Evolutionary conservation across 2,329 filamentous ascomycete species (phyloP), one percentile per base, ranked within the genome.

Genomic region (Metarhizium anisopliae): DNA sequence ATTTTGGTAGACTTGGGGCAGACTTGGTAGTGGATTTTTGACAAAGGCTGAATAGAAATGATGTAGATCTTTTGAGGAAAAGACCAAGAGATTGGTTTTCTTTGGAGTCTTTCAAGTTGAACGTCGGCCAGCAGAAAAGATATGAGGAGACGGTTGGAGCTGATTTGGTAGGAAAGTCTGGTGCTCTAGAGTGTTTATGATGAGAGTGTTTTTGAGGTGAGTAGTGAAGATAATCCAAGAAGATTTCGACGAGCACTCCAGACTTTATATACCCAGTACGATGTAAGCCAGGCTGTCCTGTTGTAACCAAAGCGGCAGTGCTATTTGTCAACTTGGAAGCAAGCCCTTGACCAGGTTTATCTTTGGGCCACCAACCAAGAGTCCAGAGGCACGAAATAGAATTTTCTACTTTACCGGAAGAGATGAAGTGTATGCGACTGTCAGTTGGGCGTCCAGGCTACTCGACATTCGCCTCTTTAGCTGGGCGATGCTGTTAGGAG

Each of bases 1-100:
- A 72, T 72, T 56, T 16, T 69, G 61, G 47, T 47, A 50, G 20
- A 13, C 14, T 59, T 55, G 62, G 55, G 55, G 32, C 6, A 35
- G 50, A 16, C 16, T 18, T 40, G 14, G 36, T 55, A 20, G 32
- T 51, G 14, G 16, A 38, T 18, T 49, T 14, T 14, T n/a, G 38
- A 11, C 32, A 35, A 35, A 8, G 38, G 14, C 13, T 13, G 4
- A 40, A 16, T 40, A 16, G 38, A 54, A 36, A 42, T 47, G n/a
- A 20, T 29, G 18, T 45, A 45, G 16, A 6, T 20, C 42, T 45
- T 16, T 45, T 16, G 42, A 10, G n/a, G 20, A 45, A 20, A 16
- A 18, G 16, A 45, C 3, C 14, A 20, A 20, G n/a, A 20, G 18
- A 16, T 16, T 18, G n/a, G 18, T 20, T 45, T 20, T 8, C n/a